These are phyloP conservation scores for Canna indica DNA, from an alignment of 176 grass and related monocot genomes.

Conservation along the genomic window DNA sequence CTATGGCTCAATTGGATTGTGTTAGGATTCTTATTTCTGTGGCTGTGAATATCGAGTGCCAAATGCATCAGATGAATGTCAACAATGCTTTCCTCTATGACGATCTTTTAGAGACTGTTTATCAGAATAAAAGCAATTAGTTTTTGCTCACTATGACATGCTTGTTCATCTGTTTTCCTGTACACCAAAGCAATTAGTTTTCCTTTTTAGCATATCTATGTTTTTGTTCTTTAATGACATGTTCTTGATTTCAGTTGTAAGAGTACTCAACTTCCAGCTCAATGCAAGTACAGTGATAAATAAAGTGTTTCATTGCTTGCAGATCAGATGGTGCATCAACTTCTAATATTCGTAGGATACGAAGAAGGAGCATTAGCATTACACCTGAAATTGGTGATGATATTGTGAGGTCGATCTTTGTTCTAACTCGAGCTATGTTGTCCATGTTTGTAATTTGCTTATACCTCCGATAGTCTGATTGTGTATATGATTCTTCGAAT, in stretches of 20 bases:
- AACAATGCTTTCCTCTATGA: no score
- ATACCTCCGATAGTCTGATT: neutral
- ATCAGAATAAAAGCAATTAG: no score
- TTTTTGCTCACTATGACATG: no score
- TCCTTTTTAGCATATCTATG: no score
- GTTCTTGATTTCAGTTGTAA: neutral
- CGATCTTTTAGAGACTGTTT: no score
- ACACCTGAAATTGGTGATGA: slow-evolving; percentile 98
- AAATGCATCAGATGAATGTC: no score
- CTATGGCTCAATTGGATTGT: no score
- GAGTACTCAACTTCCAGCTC: neutral
- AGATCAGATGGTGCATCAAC: slow-evolving; percentile 70
- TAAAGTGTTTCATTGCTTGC: slow-evolving; percentile 22
- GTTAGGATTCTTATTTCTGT: no score
- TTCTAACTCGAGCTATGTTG: slow-evolving; percentile 17
- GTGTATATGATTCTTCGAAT: neutral
- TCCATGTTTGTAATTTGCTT: neutral
- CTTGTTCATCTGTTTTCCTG: no score
- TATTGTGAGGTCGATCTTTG: slow-evolving; percentile 71
- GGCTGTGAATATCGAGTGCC: no score
- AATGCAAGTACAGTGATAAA: neutral
- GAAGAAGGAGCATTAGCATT: slow-evolving; percentile 89
- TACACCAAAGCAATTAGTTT: no score
- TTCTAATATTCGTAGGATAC: slow-evolving; percentile 65
- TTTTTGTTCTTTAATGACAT: no score